Conservation (phyloP, 768 basidiomycete species). For the Hortiboletus flavorubellus region DNA sequence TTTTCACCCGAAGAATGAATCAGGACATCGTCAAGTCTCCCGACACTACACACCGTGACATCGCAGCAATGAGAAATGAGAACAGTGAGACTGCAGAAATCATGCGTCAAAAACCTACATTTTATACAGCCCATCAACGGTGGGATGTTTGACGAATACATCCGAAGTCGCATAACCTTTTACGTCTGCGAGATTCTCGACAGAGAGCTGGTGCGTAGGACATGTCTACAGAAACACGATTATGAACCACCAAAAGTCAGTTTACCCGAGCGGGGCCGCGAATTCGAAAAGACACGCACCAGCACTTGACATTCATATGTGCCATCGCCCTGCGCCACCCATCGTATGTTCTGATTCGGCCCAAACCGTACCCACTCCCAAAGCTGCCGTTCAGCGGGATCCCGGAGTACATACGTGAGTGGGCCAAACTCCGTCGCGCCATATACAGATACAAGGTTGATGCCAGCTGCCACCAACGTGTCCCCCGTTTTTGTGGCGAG, state of each 20-base stretch:
- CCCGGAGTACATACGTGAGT: conserved; percentile 10
- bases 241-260: too few relatives aligned
- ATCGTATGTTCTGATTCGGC: conserved; percentile 26
- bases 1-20: conserved; percentile 23
- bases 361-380: conserved; percentile 35
- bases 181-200: neutral
- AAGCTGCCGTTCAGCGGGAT: conserved; percentile 22
- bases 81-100: neutral
- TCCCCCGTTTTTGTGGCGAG: conserved; percentile 37
- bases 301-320: conserved; percentile 39
- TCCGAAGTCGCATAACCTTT: neutral
- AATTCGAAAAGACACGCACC: conserved; percentile 19
- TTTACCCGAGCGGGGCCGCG: too few relatives aligned
- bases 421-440: conserved; percentile 39
- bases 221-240: neutral
- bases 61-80: neutral
- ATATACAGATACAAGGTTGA: conserved; percentile 33
- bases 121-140: neutral
- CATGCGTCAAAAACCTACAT: neutral
- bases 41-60: neutral
- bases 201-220: neutral
- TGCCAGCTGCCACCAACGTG: conserved; percentile 30
- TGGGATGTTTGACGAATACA: neutral
- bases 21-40: neutral
- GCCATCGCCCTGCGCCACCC: conserved; percentile 36